Conservation (phyloP, 306 rosid species). For the Notholithocarpus densiflorus region DNA sequence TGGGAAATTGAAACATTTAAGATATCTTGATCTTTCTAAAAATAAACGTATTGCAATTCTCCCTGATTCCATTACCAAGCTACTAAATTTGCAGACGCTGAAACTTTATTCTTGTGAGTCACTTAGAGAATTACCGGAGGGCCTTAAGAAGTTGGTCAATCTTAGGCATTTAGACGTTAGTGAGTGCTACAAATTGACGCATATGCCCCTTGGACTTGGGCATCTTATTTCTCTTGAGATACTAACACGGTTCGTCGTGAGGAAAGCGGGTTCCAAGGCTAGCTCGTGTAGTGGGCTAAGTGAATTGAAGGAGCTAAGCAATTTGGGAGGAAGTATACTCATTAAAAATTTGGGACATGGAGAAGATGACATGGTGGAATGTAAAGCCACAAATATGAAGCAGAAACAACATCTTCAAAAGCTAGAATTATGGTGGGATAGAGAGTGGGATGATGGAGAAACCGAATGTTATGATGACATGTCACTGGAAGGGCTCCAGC, state of each 20-base stretch:
- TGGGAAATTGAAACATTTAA: not conserved
- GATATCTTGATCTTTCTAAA: not conserved
- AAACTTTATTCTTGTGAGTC: constrained; percentile 10
- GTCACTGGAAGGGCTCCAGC: too few species aligned
- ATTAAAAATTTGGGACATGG: too few species aligned
- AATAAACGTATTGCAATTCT: not conserved
- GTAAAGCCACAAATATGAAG: too few species aligned
- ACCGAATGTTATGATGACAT: too few species aligned
- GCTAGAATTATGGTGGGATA: too few species aligned
- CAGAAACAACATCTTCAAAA: too few species aligned
- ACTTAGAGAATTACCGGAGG: constrained; percentile 8
- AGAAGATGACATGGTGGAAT: too few species aligned
- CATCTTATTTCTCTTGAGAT: not conserved
- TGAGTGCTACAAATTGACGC: not conserved
- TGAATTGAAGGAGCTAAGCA: too few species aligned
- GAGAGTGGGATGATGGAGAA: too few species aligned
- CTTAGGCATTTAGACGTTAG: constrained; percentile 3
- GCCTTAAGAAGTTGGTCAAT: not conserved
- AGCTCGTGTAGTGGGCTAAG: not conserved
- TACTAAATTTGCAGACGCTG: constrained; percentile 11
- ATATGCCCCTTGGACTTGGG: not conserved
- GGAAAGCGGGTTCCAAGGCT: not conserved
- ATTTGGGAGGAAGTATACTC: too few species aligned
- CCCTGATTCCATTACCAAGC: not conserved
- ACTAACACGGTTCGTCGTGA: not conserved